Percentiles rank a stretch among this genome's conserved stretches.
These are phyloP conservation scores for Epichloe bromicola DNA, from an alignment of 2,329 filamentous ascomycete genomes.

Conservation along the genomic window DNA sequence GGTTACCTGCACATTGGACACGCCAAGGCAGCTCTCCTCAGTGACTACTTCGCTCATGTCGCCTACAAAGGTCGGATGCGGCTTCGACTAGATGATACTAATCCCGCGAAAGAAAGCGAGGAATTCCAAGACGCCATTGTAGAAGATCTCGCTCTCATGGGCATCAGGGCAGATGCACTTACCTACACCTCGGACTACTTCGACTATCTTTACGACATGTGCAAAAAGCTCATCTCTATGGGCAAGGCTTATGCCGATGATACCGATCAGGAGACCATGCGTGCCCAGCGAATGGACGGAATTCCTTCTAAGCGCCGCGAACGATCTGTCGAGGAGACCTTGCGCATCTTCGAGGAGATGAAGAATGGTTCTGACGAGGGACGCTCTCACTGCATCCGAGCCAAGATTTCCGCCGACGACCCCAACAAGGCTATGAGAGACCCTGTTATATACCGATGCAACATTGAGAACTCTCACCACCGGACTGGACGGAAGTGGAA, in stretches of 20 bases:
- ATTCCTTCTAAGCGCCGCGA: slow-evolving; percentile 73
- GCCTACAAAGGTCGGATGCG: slow-evolving; percentile 85
- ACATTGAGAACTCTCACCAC: slow-evolving; percentile 54
- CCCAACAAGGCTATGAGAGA: slow-evolving; percentile 94
- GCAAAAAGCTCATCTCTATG: slow-evolving; percentile 69
- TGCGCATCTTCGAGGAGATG: slow-evolving; percentile 88
- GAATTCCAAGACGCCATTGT: slow-evolving; percentile 92
- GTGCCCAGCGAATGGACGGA: slow-evolving; percentile 70
- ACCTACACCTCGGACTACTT: slow-evolving; percentile 96
- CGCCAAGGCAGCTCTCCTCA: slow-evolving; percentile 83
- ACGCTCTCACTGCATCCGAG: slow-evolving; percentile 77
- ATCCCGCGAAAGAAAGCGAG: slow-evolving; percentile 92
- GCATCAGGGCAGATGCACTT: slow-evolving; percentile 74
- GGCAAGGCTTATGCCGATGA: slow-evolving; percentile 92
- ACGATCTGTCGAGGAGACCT: slow-evolving; percentile 65
- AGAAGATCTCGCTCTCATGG: slow-evolving; percentile 82
- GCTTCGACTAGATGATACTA: slow-evolving; percentile 92
- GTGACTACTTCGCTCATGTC: slow-evolving; percentile 93
- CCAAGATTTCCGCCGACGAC: slow-evolving; percentile 83
- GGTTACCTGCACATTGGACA: slow-evolving; percentile 94
- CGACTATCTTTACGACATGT: slow-evolving; percentile 77
- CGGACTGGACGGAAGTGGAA: slow-evolving; percentile 71
- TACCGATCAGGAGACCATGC: slow-evolving; percentile 81
- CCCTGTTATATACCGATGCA: slow-evolving; percentile 94
- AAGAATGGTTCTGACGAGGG: slow-evolving; percentile 72